phyloP scores from a whole-genome alignment of 768 basidiomycete species.

The Candolleomyces efflorescens region DNA sequence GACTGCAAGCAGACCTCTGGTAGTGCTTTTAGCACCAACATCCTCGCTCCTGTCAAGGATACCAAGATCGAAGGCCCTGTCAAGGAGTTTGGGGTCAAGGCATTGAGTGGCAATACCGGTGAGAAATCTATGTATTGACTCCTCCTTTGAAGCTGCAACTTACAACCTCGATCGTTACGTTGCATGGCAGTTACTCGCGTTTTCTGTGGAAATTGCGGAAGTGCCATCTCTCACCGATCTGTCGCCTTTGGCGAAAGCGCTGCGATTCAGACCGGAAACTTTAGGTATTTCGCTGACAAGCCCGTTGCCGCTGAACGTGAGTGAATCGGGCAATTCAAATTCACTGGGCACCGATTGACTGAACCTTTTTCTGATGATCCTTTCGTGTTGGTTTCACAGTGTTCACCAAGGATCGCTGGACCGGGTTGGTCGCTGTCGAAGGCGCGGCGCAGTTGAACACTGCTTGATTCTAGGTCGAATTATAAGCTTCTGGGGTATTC shows the following conservation, averaged over 20 bases:
- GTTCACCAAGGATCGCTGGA: slow-evolving; percentile 33
- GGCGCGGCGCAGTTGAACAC: slow-evolving; percentile 23
- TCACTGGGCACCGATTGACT: too few relatives aligned
- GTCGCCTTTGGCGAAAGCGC: slow-evolving; percentile 28
- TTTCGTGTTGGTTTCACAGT: too few relatives aligned
- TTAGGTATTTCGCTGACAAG: slow-evolving; percentile 24
- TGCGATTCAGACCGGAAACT: slow-evolving; percentile 36
- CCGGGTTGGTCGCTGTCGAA: slow-evolving; percentile 16
- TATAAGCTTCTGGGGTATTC: too few relatives aligned
- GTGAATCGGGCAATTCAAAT: too few relatives aligned
- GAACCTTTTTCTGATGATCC: too few relatives aligned
- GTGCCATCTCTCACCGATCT: slow-evolving; percentile 31
- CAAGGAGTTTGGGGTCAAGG: slow-evolving; percentile 26
- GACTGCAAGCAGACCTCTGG: slow-evolving; percentile 35
- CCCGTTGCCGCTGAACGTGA: slow-evolving; percentile 28
- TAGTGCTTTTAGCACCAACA: slow-evolving; percentile 35
- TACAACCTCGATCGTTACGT: too few relatives aligned
- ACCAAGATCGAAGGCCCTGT: slow-evolving; percentile 29
- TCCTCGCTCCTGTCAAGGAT: slow-evolving; percentile 28
- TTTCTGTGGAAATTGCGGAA: slow-evolving; percentile 35
- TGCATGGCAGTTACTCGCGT: slow-evolving; percentile 30
- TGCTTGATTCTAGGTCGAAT: background rate
- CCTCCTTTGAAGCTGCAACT: too few relatives aligned
- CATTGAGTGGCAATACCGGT: slow-evolving; percentile 31
- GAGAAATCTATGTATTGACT: background rate